Conservation (phyloP, 2,329 filamentous ascomycete species). For the Nothopassalora personata region DNA sequence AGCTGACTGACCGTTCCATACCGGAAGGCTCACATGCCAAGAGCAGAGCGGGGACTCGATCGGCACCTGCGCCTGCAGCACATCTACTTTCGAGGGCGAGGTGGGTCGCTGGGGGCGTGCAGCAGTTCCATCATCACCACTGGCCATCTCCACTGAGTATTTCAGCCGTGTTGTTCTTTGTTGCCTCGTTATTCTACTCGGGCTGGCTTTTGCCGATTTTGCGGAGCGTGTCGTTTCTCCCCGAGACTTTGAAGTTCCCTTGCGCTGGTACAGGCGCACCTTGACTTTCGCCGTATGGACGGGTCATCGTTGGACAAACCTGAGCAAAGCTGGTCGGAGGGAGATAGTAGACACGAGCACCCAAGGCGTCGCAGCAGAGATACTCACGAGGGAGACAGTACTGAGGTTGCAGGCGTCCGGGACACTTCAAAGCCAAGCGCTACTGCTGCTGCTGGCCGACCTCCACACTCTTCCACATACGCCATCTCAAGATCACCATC, state of each 20-base stretch:
- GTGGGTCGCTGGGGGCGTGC: not conserved
- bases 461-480: not conserved
- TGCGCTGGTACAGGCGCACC: slow-evolving; percentile 5
- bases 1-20: not conserved
- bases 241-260: slow-evolving; percentile 4
- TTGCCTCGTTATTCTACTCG: not conserved
- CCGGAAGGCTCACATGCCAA: not conserved
- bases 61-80: not conserved
- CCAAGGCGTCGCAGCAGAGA: slow-evolving; percentile 1
- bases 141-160: not conserved
- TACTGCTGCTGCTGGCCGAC: not conserved
- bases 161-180: not conserved
- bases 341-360: not conserved
- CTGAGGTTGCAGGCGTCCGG: slow-evolving; percentile 2
- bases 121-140: not conserved
- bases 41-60: not conserved
- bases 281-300: slow-evolving; percentile 19
- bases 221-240: not conserved
- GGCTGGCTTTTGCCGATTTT: not conserved
- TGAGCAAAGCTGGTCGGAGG: slow-evolving; percentile 4
- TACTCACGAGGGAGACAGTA: not conserved
- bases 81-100: not conserved
- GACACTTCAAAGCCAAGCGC: not conserved
- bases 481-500: not conserved
- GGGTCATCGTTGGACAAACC: slow-evolving; percentile 14